Evolutionary conservation across 176 grass and related monocot species (phyloP).

Genomic region (Lolium rigidum): DNA sequence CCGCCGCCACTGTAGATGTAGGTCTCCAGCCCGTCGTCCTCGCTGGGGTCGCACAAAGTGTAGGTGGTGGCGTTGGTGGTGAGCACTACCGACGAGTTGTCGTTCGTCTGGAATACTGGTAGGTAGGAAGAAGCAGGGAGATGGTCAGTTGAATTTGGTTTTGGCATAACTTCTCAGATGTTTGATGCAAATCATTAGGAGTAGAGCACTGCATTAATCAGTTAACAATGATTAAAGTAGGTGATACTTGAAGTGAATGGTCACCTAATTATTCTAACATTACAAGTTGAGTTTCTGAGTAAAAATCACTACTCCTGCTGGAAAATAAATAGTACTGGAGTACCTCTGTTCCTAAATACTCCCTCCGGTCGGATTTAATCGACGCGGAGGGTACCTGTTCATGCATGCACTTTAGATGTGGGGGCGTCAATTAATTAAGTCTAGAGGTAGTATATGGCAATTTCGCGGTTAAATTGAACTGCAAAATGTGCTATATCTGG

Average conservation of each 20-base stretch:
- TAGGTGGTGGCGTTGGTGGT: conserved; percentile 66
- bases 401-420: too few species aligned
- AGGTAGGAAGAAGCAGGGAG: background rate
- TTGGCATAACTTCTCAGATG: background rate
- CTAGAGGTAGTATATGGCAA: too few species aligned
- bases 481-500: too few species aligned
- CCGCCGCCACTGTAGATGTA: conserved; percentile 49
- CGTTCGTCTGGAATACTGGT: conserved; percentile 77
- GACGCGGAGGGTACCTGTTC: too few species aligned
- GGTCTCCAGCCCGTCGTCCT: conserved; percentile 42
- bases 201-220: background rate
- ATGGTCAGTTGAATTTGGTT: background rate
- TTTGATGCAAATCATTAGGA: background rate
- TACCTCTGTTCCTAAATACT: background rate
- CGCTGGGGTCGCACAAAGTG: conserved; percentile 53
- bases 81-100: conserved; percentile 66
- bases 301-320: background rate
- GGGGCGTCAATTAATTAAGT: too few species aligned
- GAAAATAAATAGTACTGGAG: background rate
- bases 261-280: background rate
- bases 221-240: background rate
- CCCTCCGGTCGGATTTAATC: too few species aligned
- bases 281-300: background rate
- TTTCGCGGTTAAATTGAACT: too few species aligned
- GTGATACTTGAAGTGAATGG: background rate